Base-by-base conservation (phyloP, 2,329 filamentous ascomycete genomes). In the Cladophialophora chaetospira region DNA sequence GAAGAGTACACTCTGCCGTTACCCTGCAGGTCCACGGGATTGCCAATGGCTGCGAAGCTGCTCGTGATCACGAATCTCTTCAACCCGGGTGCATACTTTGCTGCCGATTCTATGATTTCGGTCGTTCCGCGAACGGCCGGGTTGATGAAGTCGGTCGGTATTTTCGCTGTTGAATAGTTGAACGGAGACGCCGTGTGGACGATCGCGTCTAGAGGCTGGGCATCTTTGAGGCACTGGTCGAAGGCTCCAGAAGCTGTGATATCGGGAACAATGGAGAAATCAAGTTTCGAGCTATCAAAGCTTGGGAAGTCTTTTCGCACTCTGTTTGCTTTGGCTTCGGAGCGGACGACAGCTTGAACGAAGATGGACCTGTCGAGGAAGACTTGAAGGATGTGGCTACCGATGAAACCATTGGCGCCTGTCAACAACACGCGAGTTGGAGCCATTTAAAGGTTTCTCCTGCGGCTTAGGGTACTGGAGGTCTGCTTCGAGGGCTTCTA, bases 121-220 rank as follows among this genome's bases (percentile, higher is more conserved):
- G 81, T 84, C 0, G 84, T 87, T 51, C 84, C 84, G 63, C 84
- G 84, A 58, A 86, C 74, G 5, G 84, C 84, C 13, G 83, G 82
- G 61, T 85, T 82, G 25, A 83, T 71, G 10, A 83, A 70, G 53
- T 75, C 74, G 66, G 85, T 83, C 65, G 90, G 77, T 15, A 86
- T 82, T 63, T 85, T 79, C 21, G 89, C 85, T 53, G 93, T 83
- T 26, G 87, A 87, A 68, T 85, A 82, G 66, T 88, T 85, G 75
- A 89, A 92, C 0, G 89, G 88, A 0, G 82, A 86, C 2, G 88
- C 87, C 4, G 87, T 89, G 70, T 91, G 87, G 49, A 91, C 79
- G 45, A 93, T 87, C 43, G 82, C 85, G 65, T 89, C 86, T 60
- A 93, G 88, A 0, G 84, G 82, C 0, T 82, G 83, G 49, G 82